These are phyloP conservation scores for Anethum foeniculum DNA, from an alignment of 140 eudicot genomes.

Conservation along the genomic window DNA sequence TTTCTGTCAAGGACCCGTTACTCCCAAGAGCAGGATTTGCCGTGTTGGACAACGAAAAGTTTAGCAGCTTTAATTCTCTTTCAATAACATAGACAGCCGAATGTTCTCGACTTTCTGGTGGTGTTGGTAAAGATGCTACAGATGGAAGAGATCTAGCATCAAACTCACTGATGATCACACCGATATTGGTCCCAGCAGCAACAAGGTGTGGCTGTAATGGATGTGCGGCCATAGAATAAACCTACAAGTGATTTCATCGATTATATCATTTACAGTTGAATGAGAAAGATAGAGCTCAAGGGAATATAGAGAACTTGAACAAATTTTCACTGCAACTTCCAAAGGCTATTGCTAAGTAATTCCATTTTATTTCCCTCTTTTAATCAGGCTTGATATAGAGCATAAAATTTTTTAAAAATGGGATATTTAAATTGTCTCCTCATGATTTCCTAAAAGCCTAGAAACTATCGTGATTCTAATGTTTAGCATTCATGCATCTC, in stretches of 20 bases:
- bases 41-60: conserved; percentile 76
- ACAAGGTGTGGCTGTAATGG: conserved; percentile 96
- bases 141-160: conserved; percentile 93
- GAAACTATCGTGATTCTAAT: not conserved
- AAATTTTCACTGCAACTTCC: not conserved
- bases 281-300: not conserved
- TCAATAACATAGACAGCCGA: conserved; percentile 82
- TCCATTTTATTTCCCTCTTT: not conserved
- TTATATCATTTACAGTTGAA: not conserved
- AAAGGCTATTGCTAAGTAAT: not conserved
- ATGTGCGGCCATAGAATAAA: conserved; percentile 97
- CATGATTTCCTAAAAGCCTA: not conserved
- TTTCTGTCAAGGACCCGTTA: conserved; percentile 72
- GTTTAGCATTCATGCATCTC: not conserved
- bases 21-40: conserved; percentile 83
- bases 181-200: conserved; percentile 94
- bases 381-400: not conserved
- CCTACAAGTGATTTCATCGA: conserved; percentile 39
- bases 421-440: not conserved
- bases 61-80: conserved; percentile 77
- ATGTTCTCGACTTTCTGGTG: conserved; percentile 87
- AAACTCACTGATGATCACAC: conserved; percentile 83
- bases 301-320: not conserved
- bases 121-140: conserved; percentile 80
- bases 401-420: not conserved